phyloP scores from a whole-genome alignment of 2,329 filamentous ascomycete genomes.

The Neofusicoccum sp. region DNA sequence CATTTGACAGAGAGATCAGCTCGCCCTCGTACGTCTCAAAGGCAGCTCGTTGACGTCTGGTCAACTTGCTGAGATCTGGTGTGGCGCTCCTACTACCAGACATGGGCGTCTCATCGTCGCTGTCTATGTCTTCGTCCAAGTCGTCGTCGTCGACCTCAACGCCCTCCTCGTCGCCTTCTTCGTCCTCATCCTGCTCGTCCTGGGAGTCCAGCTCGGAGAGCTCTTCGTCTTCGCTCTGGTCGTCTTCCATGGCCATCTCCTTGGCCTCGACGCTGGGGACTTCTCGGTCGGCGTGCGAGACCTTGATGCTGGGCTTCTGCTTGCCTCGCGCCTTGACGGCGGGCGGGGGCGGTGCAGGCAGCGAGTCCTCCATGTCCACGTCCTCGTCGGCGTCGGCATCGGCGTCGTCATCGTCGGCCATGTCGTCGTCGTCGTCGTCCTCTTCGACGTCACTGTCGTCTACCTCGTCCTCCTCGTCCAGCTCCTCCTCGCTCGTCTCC shows the following conservation, averaged over 20 bases:
- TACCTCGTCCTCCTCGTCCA: conserved; percentile 37
- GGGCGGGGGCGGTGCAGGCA: conserved; percentile 28
- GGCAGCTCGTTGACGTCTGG: conserved; percentile 64
- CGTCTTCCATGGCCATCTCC: conserved; percentile 49
- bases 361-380: conserved; percentile 24
- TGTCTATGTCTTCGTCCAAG: conserved; percentile 45
- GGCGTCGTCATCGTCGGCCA: conserved; percentile 29
- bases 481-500: conserved; percentile 42
- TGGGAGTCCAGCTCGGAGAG: conserved; percentile 39
- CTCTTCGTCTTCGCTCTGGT: conserved; percentile 46
- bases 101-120: conserved; percentile 52
- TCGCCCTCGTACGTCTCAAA: conserved; percentile 52
- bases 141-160: conserved; percentile 40
- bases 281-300: conserved; percentile 27
- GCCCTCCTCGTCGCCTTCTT: conserved; percentile 43
- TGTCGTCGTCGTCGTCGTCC: conserved; percentile 39
- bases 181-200: conserved; percentile 40
- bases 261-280: conserved; percentile 44
- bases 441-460: conserved; percentile 39
- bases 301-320: conserved; percentile 35
- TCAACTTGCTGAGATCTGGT: conserved; percentile 65
- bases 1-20: conserved; percentile 55
- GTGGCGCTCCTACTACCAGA: conserved; percentile 56
- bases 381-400: conserved; percentile 21
- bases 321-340: conserved; percentile 21